Base-by-base conservation (phyloP, 2,329 filamentous ascomycete genomes). In the Pseudopithomyces maydicus region DNA sequence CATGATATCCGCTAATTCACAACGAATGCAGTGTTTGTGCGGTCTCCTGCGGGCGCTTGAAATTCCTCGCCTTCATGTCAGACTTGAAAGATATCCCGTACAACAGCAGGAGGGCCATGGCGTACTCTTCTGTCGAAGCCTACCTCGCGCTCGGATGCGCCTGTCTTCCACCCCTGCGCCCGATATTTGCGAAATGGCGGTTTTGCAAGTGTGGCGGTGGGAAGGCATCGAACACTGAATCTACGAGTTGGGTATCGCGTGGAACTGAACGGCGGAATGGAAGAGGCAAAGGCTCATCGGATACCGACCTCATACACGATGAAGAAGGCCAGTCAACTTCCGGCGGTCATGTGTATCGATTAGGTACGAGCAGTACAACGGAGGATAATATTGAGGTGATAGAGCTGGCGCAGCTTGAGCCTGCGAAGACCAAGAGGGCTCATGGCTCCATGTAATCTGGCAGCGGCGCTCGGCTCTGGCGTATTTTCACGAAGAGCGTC, bases 131-230 rank as follows among this genome's bases (percentile, higher is more conserved):
- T 11, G 56, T 69, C 39, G 66, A 69, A 46, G 43, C 58, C 3
- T 59, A 64, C 44, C 58, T 65, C 33, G 56, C 56, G 8, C 44
- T 69, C 17, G 61, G 66, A n/a, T 62, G 65, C 46, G 63, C 65
- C n/a, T 66, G 63, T 41, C 54, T 67, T 4, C 65, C 66, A 2
- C 53, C 57, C 0, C 58, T 66, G 2, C 62, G 63, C 11, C 59
- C 62, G 2, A 50, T 67, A 10, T 44, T 66, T 20, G 47, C 58
- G 3, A 39, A 53, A 12, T 64, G 49, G 38, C 35, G 60, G 6
- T 38, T 53, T 12, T 42, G 55, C n/a, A 46, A 58, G 29, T 32
- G 11, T 32, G 15, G 6, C 17, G 7, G 35, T 5, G 3, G 7
- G 2, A 19, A 41, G 15, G n/a, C 38, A 17, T 41, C 38, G 4